Evolutionary conservation across 371 early-diverging fungal species (phyloP), one percentile per base, ranked within the genome.

Genomic region (Rhizopus delemar): DNA sequence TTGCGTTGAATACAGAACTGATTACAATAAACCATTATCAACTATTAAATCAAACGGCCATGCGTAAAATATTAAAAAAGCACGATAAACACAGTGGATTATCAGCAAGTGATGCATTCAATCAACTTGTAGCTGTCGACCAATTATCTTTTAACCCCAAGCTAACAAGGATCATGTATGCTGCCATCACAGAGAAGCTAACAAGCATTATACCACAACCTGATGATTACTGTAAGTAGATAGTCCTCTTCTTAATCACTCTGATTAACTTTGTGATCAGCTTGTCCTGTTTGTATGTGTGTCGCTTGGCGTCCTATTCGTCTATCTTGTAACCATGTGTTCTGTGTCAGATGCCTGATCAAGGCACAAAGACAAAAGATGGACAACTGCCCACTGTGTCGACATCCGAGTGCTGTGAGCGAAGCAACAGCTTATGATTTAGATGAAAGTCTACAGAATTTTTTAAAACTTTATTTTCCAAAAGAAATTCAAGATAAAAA

Each of bases 61-160:
- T 92, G 65, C 82, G 83, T 50, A 93, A 93, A 70, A 90, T 92
- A 9, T 69, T 92, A 22, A 93, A 93, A 70, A 92, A 92, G 63
- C 91, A 91, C 51, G 93, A 93, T 69, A 93, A 93, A 66, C 85
- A 87, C 43, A 89, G 91, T 29, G 87, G 86, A 5, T 55, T 90
- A 33, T 76, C 65, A 13, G 71, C 81, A 50, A 63, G 73, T 41
- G 46, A 65, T 15, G 67, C 59, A 33, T 79, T 79, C 36, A 73
- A 69, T 3, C 66, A 60, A 16, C 45, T 76, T 29, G 59, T 72
- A 8, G 53, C 62, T 2, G 59, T 65, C 3, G 59, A 66, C n/a
- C 36, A 50, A 22, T 50, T 74, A 8, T 22, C 22, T 22, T 73
- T 74, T 31, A 74, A 60, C 48, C 66, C 69, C 11, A 68, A 68